Percentiles rank a stretch among this genome's conserved stretches.
phyloP scores from a whole-genome alignment of 805 yeast genomes.

The Saccharomycopsis amapae region DNA sequence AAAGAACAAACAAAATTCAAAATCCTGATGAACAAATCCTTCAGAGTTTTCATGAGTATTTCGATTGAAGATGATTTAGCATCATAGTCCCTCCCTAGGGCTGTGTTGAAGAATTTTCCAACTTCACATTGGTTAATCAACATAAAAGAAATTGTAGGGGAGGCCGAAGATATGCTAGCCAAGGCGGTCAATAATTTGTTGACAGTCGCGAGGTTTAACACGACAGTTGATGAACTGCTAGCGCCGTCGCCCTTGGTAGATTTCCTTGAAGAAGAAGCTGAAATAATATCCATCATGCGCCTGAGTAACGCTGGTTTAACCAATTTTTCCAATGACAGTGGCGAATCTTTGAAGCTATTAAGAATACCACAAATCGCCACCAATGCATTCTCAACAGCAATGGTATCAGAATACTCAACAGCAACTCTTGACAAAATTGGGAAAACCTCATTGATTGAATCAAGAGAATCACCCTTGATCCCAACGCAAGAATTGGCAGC shows the following conservation, averaged over 20 bases:
- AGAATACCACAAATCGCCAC: conserved; percentile 53
- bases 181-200: conserved; percentile 29
- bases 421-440: conserved; percentile 51
- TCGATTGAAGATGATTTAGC: conserved; percentile 43
- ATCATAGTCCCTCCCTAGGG: conserved; percentile 34
- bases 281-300: conserved; percentile 14
- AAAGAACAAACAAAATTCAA: conserved; percentile 49
- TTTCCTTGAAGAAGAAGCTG: conserved; percentile 23
- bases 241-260: conserved; percentile 18
- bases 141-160: conserved; percentile 35
- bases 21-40: conserved; percentile 49
- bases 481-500: conserved; percentile 61
- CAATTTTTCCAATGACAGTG: conserved; percentile 40
- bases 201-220: conserved; percentile 19
- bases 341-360: conserved; percentile 39
- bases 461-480: conserved; percentile 38
- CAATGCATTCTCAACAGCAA: conserved; percentile 60
- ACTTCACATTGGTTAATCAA: conserved; percentile 44
- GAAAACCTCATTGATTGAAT: conserved; percentile 47
- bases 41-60: conserved; percentile 66
- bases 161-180: conserved; percentile 38
- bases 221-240: conserved; percentile 19
- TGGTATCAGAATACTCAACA: conserved; percentile 47
- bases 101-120: conserved; percentile 40
- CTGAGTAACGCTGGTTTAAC: conserved; percentile 23